Percentiles rank a stretch among this genome's conserved stretches.
Evolutionary conservation across 106 monocot genomes (phyloP).

Genomic region (Phalaenopsis aphrodite): DNA sequence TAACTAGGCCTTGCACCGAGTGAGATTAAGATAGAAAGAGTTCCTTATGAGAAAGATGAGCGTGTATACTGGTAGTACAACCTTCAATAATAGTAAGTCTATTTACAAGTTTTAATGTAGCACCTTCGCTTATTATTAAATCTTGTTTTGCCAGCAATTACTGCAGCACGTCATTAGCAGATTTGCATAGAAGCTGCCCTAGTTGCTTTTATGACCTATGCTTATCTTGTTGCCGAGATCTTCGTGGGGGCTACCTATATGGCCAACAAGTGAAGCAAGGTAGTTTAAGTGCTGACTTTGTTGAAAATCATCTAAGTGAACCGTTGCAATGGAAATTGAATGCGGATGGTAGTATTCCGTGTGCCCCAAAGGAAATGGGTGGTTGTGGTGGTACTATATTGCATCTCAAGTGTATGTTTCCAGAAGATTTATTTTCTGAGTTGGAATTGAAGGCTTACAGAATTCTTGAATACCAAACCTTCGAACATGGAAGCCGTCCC

Average conservation of each 20-base stretch:
- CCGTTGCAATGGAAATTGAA: conserved; percentile 42
- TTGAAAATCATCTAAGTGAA: background rate
- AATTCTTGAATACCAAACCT: conserved; percentile 11
- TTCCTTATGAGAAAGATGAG: conserved; percentile 38
- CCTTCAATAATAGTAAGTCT: background rate
- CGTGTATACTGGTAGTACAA: conserved; percentile 56
- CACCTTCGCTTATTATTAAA: background rate
- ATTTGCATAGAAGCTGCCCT: conserved; percentile 42
- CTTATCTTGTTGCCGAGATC: conserved; percentile 45
- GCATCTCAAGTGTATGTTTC: conserved; percentile 47
- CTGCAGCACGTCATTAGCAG: conserved; percentile 39
- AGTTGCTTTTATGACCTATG: conserved; percentile 39
- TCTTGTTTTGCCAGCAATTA: conserved; percentile 21
- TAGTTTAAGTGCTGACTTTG: background rate
- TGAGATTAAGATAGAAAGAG: conserved; percentile 30
- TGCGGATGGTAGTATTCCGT: conserved; percentile 61
- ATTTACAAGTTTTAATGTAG: background rate
- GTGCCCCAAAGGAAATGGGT: conserved; percentile 44
- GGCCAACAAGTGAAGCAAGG: background rate
- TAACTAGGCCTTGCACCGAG: conserved; percentile 22
- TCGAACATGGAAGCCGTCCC: background rate
- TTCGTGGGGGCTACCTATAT: conserved; percentile 32
- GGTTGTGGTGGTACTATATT: conserved; percentile 44
- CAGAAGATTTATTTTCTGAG: conserved; percentile 29
- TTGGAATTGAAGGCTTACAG: conserved; percentile 31